Conservation (phyloP, 306 rosid genomes). For the Medicago arabica region DNA sequence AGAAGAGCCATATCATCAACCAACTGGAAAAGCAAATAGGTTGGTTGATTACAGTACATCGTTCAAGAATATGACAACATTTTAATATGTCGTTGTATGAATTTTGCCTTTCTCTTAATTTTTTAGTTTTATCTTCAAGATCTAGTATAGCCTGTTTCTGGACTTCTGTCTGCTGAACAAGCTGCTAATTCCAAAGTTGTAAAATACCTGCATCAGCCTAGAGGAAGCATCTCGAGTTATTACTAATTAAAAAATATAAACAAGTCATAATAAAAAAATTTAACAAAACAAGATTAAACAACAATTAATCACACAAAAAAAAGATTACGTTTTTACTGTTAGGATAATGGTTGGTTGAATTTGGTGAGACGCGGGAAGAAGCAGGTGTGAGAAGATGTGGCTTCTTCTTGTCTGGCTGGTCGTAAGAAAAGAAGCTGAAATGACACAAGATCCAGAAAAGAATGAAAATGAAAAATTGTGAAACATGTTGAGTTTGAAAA, state of each 20-base stretch:
- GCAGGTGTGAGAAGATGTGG: conserved; percentile 68
- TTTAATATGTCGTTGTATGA: conserved; percentile 72
- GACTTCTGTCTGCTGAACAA: conserved; percentile 72
- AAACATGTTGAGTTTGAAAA: neutral
- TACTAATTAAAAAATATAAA: neutral
- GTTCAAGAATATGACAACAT: too few relatives aligned
- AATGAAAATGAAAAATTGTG: conserved; percentile 13
- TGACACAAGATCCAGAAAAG: conserved; percentile 44
- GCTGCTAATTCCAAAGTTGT: conserved; percentile 90
- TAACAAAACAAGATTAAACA: neutral
- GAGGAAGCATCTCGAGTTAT: too few relatives aligned
- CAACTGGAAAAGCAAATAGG: too few relatives aligned
- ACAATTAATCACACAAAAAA: neutral
- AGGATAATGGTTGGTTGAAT: conserved; percentile 57
- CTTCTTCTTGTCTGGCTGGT: conserved; percentile 81
- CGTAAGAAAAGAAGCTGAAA: too few relatives aligned
- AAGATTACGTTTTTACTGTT: conserved; percentile 56
- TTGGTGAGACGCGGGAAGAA: conserved; percentile 60
- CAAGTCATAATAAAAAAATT: too few relatives aligned
- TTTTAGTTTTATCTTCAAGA: conserved; percentile 61
- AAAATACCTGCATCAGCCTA: too few relatives aligned
- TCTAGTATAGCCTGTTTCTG: conserved; percentile 77
- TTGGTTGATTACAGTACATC: too few relatives aligned
- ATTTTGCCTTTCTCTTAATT: conserved; percentile 63
- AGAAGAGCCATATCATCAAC: too few relatives aligned